phyloP scores from a whole-genome alignment of 164 flowering plant genomes.

The Stephania yunnanensis region DNA sequence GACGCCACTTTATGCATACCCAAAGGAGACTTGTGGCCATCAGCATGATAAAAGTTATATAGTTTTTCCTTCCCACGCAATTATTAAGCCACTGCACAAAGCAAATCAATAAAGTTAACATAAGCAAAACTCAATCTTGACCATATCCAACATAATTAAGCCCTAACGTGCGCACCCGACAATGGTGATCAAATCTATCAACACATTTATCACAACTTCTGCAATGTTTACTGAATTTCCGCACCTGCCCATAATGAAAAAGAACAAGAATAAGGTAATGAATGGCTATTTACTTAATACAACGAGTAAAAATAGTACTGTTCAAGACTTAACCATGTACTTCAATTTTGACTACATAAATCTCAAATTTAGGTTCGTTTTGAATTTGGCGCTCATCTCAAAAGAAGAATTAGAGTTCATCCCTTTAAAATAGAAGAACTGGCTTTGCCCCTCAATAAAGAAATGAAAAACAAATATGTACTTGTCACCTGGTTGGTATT shows the following conservation, averaged over 20 bases:
- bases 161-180: constrained; percentile 53
- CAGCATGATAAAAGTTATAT: constrained; percentile 70
- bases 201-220: constrained; percentile 99
- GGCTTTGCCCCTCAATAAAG: too few species aligned
- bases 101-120: constrained; percentile 7
- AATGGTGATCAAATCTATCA: constrained; percentile 98
- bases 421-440: too few species aligned
- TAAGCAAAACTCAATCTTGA: neutral
- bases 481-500: too few species aligned
- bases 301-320: neutral
- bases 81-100: constrained; percentile 92
- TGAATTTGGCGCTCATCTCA: neutral
- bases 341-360: neutral
- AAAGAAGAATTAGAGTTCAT: neutral
- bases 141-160: neutral
- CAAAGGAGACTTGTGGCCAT: constrained; percentile 89
- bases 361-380: neutral
- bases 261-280: neutral
- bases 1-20: constrained; percentile 44
- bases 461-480: too few species aligned
- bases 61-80: constrained; percentile 92
- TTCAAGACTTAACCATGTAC: neutral
- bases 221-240: constrained; percentile 93
- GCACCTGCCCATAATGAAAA: constrained; percentile 49
- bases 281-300: neutral